phyloP scores from a whole-genome alignment of 164 flowering plant species.

The Tetracentron sinense region DNA sequence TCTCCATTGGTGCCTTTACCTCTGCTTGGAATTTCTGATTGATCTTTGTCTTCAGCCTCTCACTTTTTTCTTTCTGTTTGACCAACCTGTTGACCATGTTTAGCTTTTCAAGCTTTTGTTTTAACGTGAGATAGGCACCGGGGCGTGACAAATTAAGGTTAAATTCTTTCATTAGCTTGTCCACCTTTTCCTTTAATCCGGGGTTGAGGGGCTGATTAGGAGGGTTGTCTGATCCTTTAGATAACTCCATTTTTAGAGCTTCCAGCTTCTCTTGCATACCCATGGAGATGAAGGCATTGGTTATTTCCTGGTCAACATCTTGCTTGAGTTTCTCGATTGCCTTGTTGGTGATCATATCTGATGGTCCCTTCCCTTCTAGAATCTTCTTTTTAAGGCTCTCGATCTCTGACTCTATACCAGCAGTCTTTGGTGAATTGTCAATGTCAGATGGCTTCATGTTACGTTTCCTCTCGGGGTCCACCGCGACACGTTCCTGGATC shows the following conservation, averaged over 20 bases:
- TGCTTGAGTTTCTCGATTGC: conserved; percentile 24
- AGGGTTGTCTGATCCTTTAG: conserved; percentile 13
- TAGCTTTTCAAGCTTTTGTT: conserved; percentile 28
- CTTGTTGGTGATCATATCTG: conserved; percentile 18
- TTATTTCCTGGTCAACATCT: conserved; percentile 35
- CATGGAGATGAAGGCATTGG: conserved; percentile 33
- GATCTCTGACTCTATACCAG: conserved; percentile 23
- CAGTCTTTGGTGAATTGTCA: conserved; percentile 8
- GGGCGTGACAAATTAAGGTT: conserved; percentile 25
- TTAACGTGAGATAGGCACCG: conserved; percentile 28
- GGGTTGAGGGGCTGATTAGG: conserved; percentile 18
- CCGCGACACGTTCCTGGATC: conserved; percentile 20
- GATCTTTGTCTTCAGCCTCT: conserved; percentile 14
- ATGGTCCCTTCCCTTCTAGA: conserved; percentile 18
- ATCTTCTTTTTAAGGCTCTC: conserved; percentile 27
- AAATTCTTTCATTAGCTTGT: conserved; percentile 28
- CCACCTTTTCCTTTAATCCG: conserved; percentile 23
- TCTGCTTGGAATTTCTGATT: neutral
- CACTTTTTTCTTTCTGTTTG: neutral
- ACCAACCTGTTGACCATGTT: conserved; percentile 22
- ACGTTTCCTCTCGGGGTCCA: conserved; percentile 19
- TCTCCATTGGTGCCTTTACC: neutral
- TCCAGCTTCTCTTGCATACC: conserved; percentile 35
- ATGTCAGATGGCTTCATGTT: conserved; percentile 24
- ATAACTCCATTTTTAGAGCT: conserved; percentile 24